phyloP scores from a whole-genome alignment of 192 early-diverging fungal species.

The Thoreauomyces humboldtii region DNA sequence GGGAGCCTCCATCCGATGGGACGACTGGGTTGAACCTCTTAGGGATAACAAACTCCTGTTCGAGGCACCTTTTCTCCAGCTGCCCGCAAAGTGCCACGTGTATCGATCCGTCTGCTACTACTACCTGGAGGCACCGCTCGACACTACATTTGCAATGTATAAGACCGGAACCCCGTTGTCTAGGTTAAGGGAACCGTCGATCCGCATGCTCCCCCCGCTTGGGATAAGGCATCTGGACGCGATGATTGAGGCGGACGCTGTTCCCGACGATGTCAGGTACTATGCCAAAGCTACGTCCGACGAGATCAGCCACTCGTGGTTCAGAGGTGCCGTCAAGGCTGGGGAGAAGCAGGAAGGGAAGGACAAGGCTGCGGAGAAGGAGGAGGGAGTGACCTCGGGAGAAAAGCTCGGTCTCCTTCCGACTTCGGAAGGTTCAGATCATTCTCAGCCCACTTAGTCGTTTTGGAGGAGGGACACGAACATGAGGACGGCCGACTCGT shows the following conservation, averaged over 20 bases:
- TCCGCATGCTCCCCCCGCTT: neutral
- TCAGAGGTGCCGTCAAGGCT: neutral
- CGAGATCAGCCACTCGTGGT: neutral
- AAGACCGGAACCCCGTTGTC: neutral
- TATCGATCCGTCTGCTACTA: neutral
- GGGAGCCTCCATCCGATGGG: constrained; percentile 10
- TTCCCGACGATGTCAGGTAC: neutral
- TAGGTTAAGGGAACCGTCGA: neutral
- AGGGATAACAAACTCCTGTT: too few relatives aligned
- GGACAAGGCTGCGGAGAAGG: neutral
- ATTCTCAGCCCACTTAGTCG: too few relatives aligned
- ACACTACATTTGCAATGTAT: constrained; percentile 14
- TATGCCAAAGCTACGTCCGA: neutral
- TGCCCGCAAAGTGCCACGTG: neutral
- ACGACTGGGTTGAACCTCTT: too few relatives aligned
- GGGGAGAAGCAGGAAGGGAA: neutral
- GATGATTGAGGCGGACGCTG: neutral
- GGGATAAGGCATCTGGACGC: neutral
- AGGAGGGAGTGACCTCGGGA: too few relatives aligned
- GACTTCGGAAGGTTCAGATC: too few relatives aligned
- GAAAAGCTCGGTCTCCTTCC: too few relatives aligned
- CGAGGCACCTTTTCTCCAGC: too few relatives aligned
- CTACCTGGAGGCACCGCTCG: constrained; percentile 1
- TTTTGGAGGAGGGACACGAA: too few relatives aligned
- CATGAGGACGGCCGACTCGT: too few relatives aligned